Percentiles rank a stretch among this genome's conserved stretches.
Conservation (phyloP, 352 stramenopile genomes). For the Globisporangium mamillatum region DNA sequence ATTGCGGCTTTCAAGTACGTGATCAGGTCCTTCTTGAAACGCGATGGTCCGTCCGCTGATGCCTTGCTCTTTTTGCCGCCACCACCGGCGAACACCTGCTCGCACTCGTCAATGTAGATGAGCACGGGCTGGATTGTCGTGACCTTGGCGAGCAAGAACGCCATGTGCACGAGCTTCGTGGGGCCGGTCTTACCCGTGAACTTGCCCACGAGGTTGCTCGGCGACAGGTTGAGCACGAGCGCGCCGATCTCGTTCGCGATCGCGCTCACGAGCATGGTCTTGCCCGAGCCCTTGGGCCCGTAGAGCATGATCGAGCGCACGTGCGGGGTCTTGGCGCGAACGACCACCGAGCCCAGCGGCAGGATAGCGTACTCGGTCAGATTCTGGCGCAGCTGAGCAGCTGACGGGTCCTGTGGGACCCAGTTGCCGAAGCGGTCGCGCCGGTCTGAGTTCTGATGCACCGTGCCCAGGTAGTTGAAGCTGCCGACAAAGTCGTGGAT, state of each 20-base stretch:
- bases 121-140: slow-evolving; percentile 84
- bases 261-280: slow-evolving; percentile 92
- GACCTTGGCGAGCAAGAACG: slow-evolving; percentile 90
- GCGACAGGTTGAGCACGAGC: slow-evolving; percentile 93
- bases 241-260: slow-evolving; percentile 91
- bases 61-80: slow-evolving; percentile 81
- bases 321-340: slow-evolving; percentile 69
- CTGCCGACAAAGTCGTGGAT: slow-evolving; percentile 88
- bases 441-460: slow-evolving; percentile 60
- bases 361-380: slow-evolving; percentile 92
- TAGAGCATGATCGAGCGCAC: slow-evolving; percentile 94
- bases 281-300: slow-evolving; percentile 87
- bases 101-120: slow-evolving; percentile 94
- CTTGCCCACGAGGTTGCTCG: slow-evolving; percentile 92
- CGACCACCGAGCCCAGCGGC: slow-evolving; percentile 70
- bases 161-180: slow-evolving; percentile 94
- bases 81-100: slow-evolving; percentile 81
- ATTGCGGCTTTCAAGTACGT: slow-evolving; percentile 91
- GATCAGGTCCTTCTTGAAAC: slow-evolving; percentile 93
- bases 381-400: slow-evolving; percentile 86
- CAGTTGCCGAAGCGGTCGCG: slow-evolving; percentile 79
- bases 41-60: slow-evolving; percentile 62
- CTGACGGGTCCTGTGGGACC: slow-evolving; percentile 89
- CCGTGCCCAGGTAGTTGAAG: slow-evolving; percentile 90
- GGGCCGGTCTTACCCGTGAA: slow-evolving; percentile 89